Conservation (phyloP, 805 yeast genomes). For the Cyberlindnera nakhonratchasimensis region DNA sequence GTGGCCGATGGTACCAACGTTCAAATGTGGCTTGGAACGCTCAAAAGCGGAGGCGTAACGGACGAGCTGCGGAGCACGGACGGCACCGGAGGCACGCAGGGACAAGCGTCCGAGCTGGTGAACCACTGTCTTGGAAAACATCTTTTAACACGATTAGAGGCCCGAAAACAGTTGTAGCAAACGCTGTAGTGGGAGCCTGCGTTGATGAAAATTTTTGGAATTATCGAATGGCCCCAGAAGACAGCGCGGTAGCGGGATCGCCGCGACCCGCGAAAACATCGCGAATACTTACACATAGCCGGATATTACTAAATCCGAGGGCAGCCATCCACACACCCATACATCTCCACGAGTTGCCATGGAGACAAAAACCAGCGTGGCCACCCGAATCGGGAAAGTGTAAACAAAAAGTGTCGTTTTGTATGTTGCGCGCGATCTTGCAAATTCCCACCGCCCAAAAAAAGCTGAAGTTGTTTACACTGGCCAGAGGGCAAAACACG, state of each 20-base stretch:
- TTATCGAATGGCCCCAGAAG: not conserved
- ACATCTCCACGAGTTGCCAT: not conserved
- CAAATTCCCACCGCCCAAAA: conserved; percentile 20
- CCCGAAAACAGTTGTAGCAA: not conserved
- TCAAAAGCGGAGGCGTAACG: conserved; percentile 70
- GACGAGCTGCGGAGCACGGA: conserved; percentile 8
- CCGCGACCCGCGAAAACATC: not conserved
- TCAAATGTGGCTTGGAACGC: conserved; percentile 95
- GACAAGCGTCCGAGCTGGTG: conserved; percentile 14
- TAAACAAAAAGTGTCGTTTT: conserved; percentile 23
- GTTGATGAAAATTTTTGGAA: conserved; percentile 2
- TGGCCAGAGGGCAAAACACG: conserved; percentile 2
- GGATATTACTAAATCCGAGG: no score
- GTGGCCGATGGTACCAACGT: conserved; percentile 97
- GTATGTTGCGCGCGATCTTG: conserved; percentile 13
- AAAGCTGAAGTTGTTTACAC: conserved; percentile 25
- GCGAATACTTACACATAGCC: no score
- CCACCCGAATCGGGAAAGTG: conserved; percentile 22
- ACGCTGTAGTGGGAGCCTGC: not conserved
- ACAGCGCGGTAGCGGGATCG: not conserved
- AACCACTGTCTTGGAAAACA: conserved; percentile 13
- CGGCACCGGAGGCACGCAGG: conserved; percentile 11
- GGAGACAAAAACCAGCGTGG: not conserved
- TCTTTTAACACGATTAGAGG: not conserved
- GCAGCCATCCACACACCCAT: not conserved